Percentiles rank a stretch among this genome's conserved stretches.
phyloP scores from a whole-genome alignment of 257 asterid genomes.

The Rhazya stricta region DNA sequence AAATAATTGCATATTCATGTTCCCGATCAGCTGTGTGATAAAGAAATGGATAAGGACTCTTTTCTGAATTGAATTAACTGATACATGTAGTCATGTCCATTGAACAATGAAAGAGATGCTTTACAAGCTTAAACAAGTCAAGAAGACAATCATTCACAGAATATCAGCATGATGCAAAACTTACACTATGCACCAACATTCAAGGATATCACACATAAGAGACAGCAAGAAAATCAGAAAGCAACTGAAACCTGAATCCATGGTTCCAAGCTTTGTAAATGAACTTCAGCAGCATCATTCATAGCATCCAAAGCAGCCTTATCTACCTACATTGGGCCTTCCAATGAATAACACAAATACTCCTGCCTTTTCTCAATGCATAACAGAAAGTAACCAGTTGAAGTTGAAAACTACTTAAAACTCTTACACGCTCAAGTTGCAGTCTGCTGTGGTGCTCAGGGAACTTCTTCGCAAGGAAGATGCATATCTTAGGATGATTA shows the following conservation, averaged over 20 bases:
- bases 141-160: neutral
- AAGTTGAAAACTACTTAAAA: conserved; percentile 12
- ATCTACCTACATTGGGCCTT: conserved; percentile 56
- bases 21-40: neutral
- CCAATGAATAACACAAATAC: conserved; percentile 18
- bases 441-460: conserved; percentile 96
- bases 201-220: neutral
- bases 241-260: conserved; percentile 70
- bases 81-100: neutral
- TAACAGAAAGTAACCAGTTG: conserved; percentile 7
- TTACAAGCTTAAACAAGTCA: neutral
- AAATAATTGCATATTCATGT: neutral
- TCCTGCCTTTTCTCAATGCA: conserved; percentile 14
- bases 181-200: neutral
- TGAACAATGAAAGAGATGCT: neutral
- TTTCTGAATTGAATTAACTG: neutral
- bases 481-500: conserved; percentile 79
- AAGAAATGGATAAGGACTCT: neutral
- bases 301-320: conserved; percentile 83
- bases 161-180: neutral
- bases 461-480: conserved; percentile 82
- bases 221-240: conserved; percentile 7
- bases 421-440: conserved; percentile 89
- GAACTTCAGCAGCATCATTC: conserved; percentile 80
- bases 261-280: conserved; percentile 90